Conservation (phyloP, 2,329 filamentous ascomycete genomes). For the Sordariomycetes sp. region DNA sequence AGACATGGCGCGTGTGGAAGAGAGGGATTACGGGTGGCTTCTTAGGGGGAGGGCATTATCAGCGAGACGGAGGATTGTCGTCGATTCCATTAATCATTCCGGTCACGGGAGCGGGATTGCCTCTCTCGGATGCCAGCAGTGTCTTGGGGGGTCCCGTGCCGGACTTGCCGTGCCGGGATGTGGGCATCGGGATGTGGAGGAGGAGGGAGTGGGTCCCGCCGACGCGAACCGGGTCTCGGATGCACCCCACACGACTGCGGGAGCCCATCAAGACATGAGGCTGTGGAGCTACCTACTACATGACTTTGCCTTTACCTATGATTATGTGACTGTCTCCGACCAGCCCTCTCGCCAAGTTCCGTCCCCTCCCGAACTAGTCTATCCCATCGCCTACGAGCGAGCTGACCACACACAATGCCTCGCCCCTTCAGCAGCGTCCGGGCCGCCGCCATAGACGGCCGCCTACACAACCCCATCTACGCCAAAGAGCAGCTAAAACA, state of each 20-base stretch:
- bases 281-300: neutral
- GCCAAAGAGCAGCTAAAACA: conserved; percentile 31
- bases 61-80: too few relatives aligned
- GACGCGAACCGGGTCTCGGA: neutral
- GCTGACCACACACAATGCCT: conserved; percentile 10
- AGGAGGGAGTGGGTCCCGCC: conserved; percentile 4
- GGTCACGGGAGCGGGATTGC: neutral
- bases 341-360: neutral
- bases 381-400: neutral
- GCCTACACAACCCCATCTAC: conserved; percentile 31
- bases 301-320: neutral
- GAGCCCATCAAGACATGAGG: neutral
- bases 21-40: neutral
- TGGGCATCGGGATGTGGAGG: conserved; percentile 7
- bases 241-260: neutral
- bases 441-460: conserved; percentile 30
- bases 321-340: neutral
- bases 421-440: conserved; percentile 19
- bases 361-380: neutral
- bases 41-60: neutral
- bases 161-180: neutral
- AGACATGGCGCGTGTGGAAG: conserved; percentile 6
- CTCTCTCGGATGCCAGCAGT: neutral
- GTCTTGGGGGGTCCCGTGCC: neutral
- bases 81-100: neutral